These are phyloP conservation scores for Tetrahymena malaccensis DNA, from an alignment of 73 alveolate genomes.

Conservation along the genomic window DNA sequence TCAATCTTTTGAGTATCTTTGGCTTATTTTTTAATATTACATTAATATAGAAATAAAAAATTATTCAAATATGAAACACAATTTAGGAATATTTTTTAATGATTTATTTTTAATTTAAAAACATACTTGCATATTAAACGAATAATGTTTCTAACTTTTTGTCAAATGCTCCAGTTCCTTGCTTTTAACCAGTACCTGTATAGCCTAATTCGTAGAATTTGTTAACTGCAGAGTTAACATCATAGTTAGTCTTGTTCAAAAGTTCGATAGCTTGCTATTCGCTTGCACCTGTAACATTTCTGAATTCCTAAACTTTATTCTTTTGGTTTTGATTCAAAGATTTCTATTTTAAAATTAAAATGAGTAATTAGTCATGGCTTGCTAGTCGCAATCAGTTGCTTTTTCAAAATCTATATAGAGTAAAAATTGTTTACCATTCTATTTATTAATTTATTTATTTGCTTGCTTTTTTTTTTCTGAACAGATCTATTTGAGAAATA, in stretches of 20 bases:
- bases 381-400: not conserved
- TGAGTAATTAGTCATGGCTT: not conserved
- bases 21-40: not conserved
- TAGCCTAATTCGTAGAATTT: not conserved
- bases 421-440: not conserved
- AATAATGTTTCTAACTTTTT: not conserved
- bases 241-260: not conserved
- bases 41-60: not conserved
- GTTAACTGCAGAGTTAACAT: not conserved
- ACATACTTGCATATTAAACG: not conserved
- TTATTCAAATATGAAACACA: not conserved
- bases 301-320: not conserved
- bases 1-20: not conserved
- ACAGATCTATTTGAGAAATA: not conserved
- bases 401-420: not conserved
- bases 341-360: not conserved
- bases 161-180: not conserved
- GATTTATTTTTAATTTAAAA: not conserved
- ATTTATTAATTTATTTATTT: too few species aligned
- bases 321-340: not conserved
- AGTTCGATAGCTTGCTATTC: not conserved
- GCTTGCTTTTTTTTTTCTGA: not conserved
- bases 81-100: not conserved
- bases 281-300: not conserved
- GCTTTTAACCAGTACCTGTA: not conserved